Percentiles rank a stretch among this genome's conserved stretches.
Conservation (phyloP, 1,139 yeast species). For the Casaregolazyma suthepensis region DNA sequence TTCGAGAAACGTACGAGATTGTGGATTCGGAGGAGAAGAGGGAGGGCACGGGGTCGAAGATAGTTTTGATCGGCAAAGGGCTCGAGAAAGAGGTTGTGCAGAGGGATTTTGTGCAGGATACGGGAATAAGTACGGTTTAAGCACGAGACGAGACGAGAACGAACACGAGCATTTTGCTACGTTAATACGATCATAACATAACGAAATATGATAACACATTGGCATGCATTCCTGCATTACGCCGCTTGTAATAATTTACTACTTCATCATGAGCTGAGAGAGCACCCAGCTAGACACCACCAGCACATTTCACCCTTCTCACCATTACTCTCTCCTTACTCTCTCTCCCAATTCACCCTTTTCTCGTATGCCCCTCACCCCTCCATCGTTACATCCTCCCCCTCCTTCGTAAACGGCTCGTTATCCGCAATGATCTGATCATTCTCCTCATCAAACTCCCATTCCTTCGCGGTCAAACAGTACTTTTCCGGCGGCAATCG, state of each 20-base stretch:
- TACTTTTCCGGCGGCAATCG: constrained; percentile 96
- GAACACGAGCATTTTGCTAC: no score
- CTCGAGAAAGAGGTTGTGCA: constrained; percentile 26
- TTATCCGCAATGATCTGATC: constrained; percentile 30
- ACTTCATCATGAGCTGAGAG: no score
- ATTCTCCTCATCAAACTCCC: constrained; percentile 50
- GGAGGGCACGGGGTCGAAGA: constrained; percentile 41
- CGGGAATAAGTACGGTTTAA: background rate
- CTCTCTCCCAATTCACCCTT: no score
- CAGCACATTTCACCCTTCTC: no score
- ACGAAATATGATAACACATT: no score
- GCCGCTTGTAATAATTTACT: no score
- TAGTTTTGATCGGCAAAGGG: constrained; percentile 80
- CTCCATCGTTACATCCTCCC: constrained; percentile 10
- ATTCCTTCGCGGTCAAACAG: constrained; percentile 79
- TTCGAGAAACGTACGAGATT: constrained; percentile 83
- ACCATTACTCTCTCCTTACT: no score
- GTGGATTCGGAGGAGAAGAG: constrained; percentile 45
- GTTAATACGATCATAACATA: no score
- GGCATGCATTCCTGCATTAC: no score
- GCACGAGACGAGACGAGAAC: background rate
- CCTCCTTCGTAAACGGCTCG: constrained; percentile 11
- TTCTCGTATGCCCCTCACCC: background rate
- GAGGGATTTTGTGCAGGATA: constrained; percentile 5
- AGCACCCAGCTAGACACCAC: no score